A percentile compares a stretch with the other conserved stretches of the same genome.
Evolutionary conservation across 2,329 filamentous ascomycete species (phyloP).

Genomic region (Colletotrichum cordylinicola): DNA sequence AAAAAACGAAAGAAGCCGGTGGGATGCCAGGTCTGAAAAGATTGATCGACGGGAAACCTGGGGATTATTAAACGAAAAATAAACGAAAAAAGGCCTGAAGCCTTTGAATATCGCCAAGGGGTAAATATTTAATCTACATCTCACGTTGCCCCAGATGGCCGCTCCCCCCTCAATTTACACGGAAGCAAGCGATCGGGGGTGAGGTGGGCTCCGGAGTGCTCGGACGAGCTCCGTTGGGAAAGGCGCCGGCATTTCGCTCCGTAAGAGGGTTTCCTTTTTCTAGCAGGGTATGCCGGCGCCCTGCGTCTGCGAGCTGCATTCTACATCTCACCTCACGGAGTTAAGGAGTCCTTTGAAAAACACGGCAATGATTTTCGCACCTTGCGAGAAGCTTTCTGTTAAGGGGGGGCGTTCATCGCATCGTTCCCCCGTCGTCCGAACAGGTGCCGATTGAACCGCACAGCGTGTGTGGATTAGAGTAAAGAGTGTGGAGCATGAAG

Average conservation of each 20-base stretch:
- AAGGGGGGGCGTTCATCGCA: background rate
- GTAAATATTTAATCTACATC: background rate
- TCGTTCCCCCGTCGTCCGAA: background rate
- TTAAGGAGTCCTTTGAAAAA: background rate
- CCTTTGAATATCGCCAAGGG: background rate
- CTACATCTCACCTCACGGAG: background rate
- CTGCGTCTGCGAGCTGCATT: background rate
- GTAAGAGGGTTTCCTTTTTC: background rate
- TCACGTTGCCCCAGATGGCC: background rate
- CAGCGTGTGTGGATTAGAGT: background rate
- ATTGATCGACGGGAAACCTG: background rate
- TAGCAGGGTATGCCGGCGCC: background rate
- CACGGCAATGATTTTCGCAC: background rate
- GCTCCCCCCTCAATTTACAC: constrained; percentile 5
- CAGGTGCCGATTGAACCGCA: background rate
- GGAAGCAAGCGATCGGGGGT: background rate
- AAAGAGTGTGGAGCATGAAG: background rate
- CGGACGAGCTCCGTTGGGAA: background rate
- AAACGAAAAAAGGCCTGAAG: too few species aligned
- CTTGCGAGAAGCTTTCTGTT: too few species aligned
- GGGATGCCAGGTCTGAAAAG: fast-evolving
- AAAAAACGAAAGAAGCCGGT: background rate
- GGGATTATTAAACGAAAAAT: background rate
- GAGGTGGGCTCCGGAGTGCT: background rate
- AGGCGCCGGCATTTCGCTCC: background rate